Evolutionary conservation across 768 basidiomycete genomes (phyloP).

Genomic region (Termitomyces sp.): DNA sequence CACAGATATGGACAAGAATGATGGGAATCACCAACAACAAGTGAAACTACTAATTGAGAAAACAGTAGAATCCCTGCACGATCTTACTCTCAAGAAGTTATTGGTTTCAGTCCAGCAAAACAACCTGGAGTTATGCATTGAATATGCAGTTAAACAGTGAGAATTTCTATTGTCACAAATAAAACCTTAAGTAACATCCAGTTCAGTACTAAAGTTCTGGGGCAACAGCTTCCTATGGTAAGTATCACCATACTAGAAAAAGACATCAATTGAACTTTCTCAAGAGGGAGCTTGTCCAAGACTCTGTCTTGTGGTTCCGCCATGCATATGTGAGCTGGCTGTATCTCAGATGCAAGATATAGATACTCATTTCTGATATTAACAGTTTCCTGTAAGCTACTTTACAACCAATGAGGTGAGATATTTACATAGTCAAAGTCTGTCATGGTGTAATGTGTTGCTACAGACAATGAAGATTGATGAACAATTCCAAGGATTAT

Average conservation of each 20-base stretch:
- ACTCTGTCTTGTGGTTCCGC: background rate
- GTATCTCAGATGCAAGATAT: background rate
- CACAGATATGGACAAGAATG: background rate
- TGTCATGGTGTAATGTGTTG: background rate
- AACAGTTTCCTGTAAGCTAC: background rate
- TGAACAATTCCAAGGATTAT: background rate
- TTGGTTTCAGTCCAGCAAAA: background rate
- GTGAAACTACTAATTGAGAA: background rate
- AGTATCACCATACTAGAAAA: background rate
- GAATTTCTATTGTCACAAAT: background rate
- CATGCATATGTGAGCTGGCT: background rate
- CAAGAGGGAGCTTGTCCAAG: background rate
- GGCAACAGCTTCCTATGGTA: background rate
- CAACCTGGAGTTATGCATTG: background rate
- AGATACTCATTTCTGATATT: no score
- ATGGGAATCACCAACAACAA: background rate
- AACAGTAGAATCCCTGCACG: background rate
- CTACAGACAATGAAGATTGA: background rate
- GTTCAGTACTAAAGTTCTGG: background rate
- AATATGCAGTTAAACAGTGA: conserved; percentile 1
- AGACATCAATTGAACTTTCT: background rate
- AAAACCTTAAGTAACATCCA: no score
- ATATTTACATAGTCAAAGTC: background rate
- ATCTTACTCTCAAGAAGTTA: background rate
- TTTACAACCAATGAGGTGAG: background rate